phyloP scores from a whole-genome alignment of 768 basidiomycete species.

The Tephrocybe sp. region DNA sequence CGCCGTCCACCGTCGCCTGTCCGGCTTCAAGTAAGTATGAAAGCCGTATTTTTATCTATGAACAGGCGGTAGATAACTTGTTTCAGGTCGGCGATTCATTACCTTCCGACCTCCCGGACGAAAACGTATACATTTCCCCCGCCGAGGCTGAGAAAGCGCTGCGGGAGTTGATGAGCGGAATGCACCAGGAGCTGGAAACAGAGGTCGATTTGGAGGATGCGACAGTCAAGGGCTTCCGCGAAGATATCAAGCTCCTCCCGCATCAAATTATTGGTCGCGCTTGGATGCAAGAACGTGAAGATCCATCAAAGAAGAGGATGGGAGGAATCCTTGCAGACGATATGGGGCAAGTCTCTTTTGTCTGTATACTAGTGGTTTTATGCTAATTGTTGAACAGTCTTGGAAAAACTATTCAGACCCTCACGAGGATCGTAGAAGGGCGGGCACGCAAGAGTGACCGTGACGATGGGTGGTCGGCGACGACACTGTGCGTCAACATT shows the following conservation, averaged over 20 bases:
- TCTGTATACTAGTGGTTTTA: neutral
- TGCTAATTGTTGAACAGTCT: slow-evolving; percentile 41
- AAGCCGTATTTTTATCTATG: neutral
- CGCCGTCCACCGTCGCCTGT: slow-evolving; percentile 10
- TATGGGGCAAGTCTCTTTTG: slow-evolving; percentile 60
- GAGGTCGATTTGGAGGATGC: slow-evolving; percentile 68
- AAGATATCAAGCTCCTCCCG: slow-evolving; percentile 70
- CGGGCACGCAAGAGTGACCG: slow-evolving; percentile 68
- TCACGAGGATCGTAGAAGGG: slow-evolving; percentile 85
- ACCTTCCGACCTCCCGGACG: slow-evolving; percentile 25
- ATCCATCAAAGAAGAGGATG: slow-evolving; percentile 57
- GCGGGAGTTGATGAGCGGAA: slow-evolving; percentile 69
- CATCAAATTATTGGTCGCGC: slow-evolving; percentile 84
- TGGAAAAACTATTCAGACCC: slow-evolving; percentile 90
- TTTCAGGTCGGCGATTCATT: slow-evolving; percentile 23
- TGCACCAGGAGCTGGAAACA: slow-evolving; percentile 55
- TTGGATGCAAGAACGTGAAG: slow-evolving; percentile 90
- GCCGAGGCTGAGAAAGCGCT: slow-evolving; percentile 77
- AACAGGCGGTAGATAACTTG: neutral
- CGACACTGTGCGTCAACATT: slow-evolving; percentile 59
- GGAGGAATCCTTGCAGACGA: slow-evolving; percentile 94
- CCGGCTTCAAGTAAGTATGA: neutral
- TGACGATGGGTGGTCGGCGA: slow-evolving; percentile 67
- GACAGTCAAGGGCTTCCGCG: slow-evolving; percentile 74
- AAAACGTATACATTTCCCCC: slow-evolving; percentile 33